Percentiles rank a stretch among this genome's conserved stretches.
These are phyloP conservation scores for Yarrowia bubula DNA, from an alignment of 805 yeast species.

Conservation along the genomic window DNA sequence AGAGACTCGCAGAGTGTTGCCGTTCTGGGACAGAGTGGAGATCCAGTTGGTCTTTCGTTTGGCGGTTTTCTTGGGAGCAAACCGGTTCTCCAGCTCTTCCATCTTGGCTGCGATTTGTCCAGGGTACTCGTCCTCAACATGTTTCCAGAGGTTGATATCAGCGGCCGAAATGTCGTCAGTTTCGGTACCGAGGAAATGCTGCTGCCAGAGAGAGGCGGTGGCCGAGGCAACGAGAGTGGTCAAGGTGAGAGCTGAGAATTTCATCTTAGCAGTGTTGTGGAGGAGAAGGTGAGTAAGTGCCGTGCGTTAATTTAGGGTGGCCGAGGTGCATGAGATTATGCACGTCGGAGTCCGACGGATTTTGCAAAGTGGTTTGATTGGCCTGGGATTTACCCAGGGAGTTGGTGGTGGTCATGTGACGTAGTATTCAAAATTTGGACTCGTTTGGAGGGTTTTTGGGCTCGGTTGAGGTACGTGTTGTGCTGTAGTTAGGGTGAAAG, in stretches of 20 bases:
- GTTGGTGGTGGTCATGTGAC: no score
- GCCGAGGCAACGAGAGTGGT: not conserved
- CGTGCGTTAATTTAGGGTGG: not conserved
- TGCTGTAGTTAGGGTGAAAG: no score
- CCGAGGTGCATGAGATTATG: not conserved
- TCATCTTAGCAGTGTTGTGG: not conserved
- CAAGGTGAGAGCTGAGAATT: not conserved
- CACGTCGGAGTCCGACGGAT: not conserved
- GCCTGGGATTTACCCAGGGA: not conserved
- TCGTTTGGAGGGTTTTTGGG: no score
- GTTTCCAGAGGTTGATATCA: not conserved
- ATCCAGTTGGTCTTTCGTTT: slow-evolving; percentile 7
- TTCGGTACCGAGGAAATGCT: not conserved
- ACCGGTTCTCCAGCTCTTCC: slow-evolving; percentile 6
- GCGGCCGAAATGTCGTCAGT: not conserved
- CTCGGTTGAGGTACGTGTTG: no score
- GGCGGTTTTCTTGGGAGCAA: slow-evolving; percentile 2
- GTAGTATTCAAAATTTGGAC: no score
- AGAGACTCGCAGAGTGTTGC: slow-evolving; percentile 58
- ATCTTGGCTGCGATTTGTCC: not conserved
- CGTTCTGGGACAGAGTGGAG: not conserved
- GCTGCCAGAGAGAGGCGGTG: slow-evolving; percentile 5
- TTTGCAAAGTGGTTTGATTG: not conserved
- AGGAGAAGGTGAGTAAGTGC: not conserved
- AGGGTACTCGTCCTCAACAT: not conserved